Evolutionary conservation across 768 basidiomycete species (phyloP), one percentile per base, ranked within the genome.

Genomic region (Crucibulum laeve): DNA sequence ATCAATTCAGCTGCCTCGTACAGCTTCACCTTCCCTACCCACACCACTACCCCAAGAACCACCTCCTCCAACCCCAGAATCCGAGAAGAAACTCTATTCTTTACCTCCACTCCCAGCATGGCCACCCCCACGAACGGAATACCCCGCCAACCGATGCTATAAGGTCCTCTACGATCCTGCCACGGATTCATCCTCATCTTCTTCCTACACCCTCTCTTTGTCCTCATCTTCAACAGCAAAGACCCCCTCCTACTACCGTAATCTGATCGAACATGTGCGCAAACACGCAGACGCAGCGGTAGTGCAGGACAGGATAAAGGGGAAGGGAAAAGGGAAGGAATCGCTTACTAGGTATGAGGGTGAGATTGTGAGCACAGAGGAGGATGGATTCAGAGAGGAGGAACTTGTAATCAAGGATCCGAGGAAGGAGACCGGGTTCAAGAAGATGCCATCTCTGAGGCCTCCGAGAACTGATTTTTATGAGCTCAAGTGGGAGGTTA

Each of bases 251-350:
- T 64, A 69, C 43, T 69, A 64, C 43, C 65, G 67, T 6, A 45
- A 47, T 4, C 48, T 76, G 26, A 69, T 75, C 11, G 69, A 70
- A 25, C 64, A 67, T 42, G 55, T 74, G 22, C 59, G 65, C 34
- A 63, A 58, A 35, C 54, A 67, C 39, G 64, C 56, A 10, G 24
- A 49, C n/a, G 50, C 56, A 42, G 47, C 54, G 5, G 51, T 55
- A n/a, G 50, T 61, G 3, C 50, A 62, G 38, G 69, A 71, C 35
- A 65, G 84, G 42, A 71, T 85, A 8, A 73, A 71, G 47, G 79
- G 79, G 4, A 86, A 85, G 55, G 74, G 71, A 4, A 82, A 81
- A 51, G 82, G 82, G 3, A 81, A 79, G 56, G 80, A 83, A 58
- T 59, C 65, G 25, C 55, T 84, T 41, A 53, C 64, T 3, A 57